phyloP scores from a whole-genome alignment of 345 rosid genomes.

The Geranium rotundifolium region DNA sequence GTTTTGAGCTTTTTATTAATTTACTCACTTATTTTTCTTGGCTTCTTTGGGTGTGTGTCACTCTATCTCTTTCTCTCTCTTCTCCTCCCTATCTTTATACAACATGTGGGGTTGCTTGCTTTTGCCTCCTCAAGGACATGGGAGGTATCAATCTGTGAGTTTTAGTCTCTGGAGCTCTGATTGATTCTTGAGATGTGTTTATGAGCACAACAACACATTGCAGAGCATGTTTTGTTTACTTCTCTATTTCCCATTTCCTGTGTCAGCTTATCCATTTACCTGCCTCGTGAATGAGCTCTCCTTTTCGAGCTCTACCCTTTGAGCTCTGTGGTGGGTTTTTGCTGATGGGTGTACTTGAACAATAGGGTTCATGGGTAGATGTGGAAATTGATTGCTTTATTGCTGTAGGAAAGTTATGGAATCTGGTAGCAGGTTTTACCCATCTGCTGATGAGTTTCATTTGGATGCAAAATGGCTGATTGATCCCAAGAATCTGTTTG shows the following conservation, averaged over 20 bases:
- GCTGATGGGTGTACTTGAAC: not conserved
- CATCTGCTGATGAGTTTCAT: slow-evolving; percentile 27
- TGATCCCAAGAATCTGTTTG: slow-evolving; percentile 86
- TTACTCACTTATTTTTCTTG: not conserved
- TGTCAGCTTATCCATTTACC: slow-evolving; percentile 23
- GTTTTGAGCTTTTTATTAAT: slow-evolving; percentile 6
- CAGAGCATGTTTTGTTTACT: slow-evolving; percentile 20
- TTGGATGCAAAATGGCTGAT: slow-evolving; percentile 73
- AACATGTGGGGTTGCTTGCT: slow-evolving; percentile 24
- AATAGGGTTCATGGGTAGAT: slow-evolving; percentile 6
- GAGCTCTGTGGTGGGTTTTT: slow-evolving; percentile 1
- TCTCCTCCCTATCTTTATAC: not conserved
- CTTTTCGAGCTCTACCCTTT: slow-evolving; percentile 6
- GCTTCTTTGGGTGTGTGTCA: not conserved
- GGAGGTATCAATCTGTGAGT: slow-evolving; percentile 9
- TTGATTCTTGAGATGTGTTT: slow-evolving; percentile 21
- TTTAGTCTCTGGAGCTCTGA: slow-evolving; percentile 6
- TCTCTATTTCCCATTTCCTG: slow-evolving; percentile 7
- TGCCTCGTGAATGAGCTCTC: slow-evolving; percentile 22
- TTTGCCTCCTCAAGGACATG: slow-evolving; percentile 22
- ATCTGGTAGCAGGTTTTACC: slow-evolving; percentile 47
- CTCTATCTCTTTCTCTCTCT: slow-evolving; percentile 8
- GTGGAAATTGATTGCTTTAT: slow-evolving; percentile 15
- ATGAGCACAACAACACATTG: slow-evolving; percentile 5
- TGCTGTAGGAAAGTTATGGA: slow-evolving; percentile 41